Evolutionary conservation across 148 eudicot genomes (phyloP), one percentile per base, ranked within the genome.

Genomic region (Vaccinium myrtillus): DNA sequence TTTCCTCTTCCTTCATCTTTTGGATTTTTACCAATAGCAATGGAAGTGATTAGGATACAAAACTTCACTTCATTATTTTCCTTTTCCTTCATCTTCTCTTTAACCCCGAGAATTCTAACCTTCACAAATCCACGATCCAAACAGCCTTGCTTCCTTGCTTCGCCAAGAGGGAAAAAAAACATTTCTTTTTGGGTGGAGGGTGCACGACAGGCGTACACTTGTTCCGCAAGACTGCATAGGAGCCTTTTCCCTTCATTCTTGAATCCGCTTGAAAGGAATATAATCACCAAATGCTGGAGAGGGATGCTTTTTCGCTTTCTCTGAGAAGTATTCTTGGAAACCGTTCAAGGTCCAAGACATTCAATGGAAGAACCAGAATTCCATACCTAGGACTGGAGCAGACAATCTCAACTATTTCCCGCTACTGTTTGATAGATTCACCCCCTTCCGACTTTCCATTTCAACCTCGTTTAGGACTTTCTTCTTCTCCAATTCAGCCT

Each of bases 391-490:
- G 71, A 53, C 48, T 13, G 54, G 51, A 39, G n/a, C 25, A 83
- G 63, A 48, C 77, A 50, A 39, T 55, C 27, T 69, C 83, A 81
- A 70, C 86, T 87, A 67, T 82, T 86, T 87, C 46, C 39, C 90
- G 58, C 84, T 82, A 46, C 90, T 88, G 85, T 87, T 91, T 50
- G 88, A 79, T 78, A 80, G 82, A 80, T 86, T 91, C 83, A 85
- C 78, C 65, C 91, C 92, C 90, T 91, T 91, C 58, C 89, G 87
- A 90, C 89, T 90, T 89, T 94, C 98, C 89, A 85, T 87, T 87
- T 94, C 96, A n/a, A 90, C 90, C 87, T 95, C 98, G 87, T 92
- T 95, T 81, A 90, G 94, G 56, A 95, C 96, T 89, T 92, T 95
- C 91, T 93, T 95, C 88, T 86, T 93, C 74, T 94, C 98, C 83